Evolutionary conservation across 2,329 filamentous ascomycete genomes (phyloP).

Genomic region (Helicocarpus griseus): DNA sequence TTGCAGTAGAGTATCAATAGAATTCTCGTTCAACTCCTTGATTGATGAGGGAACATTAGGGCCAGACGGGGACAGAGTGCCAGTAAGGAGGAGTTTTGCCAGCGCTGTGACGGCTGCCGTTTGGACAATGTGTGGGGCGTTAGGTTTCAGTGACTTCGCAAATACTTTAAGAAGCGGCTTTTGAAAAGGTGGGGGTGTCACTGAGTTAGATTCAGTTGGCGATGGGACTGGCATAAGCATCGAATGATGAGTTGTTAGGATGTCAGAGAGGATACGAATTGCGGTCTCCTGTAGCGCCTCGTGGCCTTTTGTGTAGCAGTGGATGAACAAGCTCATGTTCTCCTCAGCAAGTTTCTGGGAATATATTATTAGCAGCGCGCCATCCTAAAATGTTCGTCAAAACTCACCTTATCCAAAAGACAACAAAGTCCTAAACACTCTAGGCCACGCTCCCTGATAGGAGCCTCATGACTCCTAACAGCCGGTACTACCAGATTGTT

Average conservation of each 20-base stretch:
- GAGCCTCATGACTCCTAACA: constrained; percentile 83
- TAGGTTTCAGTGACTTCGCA: constrained; percentile 65
- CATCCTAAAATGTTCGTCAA: neutral
- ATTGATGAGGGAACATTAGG: constrained; percentile 45
- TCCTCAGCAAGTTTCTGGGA: constrained; percentile 70
- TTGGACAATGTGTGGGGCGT: constrained; percentile 63
- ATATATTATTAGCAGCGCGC: neutral
- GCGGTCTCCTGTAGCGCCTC: constrained; percentile 81
- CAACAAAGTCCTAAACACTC: constrained; percentile 85
- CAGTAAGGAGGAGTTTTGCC: constrained; percentile 75
- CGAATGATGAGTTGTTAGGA: constrained; percentile 78
- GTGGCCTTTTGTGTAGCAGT: constrained; percentile 91
- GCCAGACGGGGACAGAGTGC: constrained; percentile 48
- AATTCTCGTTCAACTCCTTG: constrained; percentile 43
- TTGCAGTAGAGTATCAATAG: constrained; percentile 65
- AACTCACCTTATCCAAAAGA: constrained; percentile 65
- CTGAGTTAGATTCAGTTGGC: constrained; percentile 40
- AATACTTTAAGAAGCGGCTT: constrained; percentile 76
- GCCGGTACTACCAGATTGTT: constrained; percentile 95
- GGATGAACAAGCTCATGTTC: constrained; percentile 86
- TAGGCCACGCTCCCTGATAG: constrained; percentile 81
- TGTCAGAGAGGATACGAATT: constrained; percentile 84
- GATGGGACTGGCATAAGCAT: constrained; percentile 52
- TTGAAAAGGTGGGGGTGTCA: constrained; percentile 36
- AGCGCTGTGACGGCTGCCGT: constrained; percentile 71